Evolutionary conservation across 2,329 filamentous ascomycete genomes (phyloP).

Genomic region (Trichoderma citrinoviride): DNA sequence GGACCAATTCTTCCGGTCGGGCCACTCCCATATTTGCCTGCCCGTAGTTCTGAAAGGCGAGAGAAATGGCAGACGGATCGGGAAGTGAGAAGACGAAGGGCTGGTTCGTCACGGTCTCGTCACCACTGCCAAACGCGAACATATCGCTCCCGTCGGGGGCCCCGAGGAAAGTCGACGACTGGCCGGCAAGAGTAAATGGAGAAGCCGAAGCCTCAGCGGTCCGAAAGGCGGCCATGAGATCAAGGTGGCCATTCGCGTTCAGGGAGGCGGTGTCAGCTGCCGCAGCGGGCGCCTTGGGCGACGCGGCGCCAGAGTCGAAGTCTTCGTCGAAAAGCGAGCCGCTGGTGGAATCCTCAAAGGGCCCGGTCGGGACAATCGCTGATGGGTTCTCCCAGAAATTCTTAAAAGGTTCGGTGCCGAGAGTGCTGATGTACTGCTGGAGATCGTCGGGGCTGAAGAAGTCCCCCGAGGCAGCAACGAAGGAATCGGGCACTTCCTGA

Average conservation of each 20-base stretch:
- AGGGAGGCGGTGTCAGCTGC: constrained; percentile 40
- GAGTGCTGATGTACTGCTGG: constrained; percentile 35
- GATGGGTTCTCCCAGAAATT: constrained; percentile 36
- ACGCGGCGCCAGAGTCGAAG: constrained; percentile 50
- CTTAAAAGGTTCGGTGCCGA: constrained; percentile 34
- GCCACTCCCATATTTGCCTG: constrained; percentile 35
- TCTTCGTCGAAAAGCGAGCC: constrained; percentile 49
- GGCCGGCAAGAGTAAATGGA: constrained; percentile 32
- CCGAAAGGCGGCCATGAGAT: background rate
- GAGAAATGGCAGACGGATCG: constrained; percentile 50
- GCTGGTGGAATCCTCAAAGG: constrained; percentile 43
- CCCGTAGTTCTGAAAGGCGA: constrained; percentile 35
- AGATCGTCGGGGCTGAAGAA: constrained; percentile 41
- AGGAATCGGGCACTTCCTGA: constrained; percentile 40
- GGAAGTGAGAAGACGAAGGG: constrained; percentile 59
- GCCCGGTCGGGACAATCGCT: constrained; percentile 36
- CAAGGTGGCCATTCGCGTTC: background rate
- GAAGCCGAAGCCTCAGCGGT: constrained; percentile 33
- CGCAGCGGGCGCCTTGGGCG: constrained; percentile 45
- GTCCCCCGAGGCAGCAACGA: constrained; percentile 34
- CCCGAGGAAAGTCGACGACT: constrained; percentile 3
- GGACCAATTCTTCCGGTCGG: constrained; percentile 35
- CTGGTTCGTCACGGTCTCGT: constrained; percentile 47
- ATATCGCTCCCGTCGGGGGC: constrained; percentile 26
- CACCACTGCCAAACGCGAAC: constrained; percentile 35